Evolutionary conservation across 192 early-diverging fungal species (phyloP), one percentile per base, ranked within the genome.

Genomic region (Coemansia sp.): DNA sequence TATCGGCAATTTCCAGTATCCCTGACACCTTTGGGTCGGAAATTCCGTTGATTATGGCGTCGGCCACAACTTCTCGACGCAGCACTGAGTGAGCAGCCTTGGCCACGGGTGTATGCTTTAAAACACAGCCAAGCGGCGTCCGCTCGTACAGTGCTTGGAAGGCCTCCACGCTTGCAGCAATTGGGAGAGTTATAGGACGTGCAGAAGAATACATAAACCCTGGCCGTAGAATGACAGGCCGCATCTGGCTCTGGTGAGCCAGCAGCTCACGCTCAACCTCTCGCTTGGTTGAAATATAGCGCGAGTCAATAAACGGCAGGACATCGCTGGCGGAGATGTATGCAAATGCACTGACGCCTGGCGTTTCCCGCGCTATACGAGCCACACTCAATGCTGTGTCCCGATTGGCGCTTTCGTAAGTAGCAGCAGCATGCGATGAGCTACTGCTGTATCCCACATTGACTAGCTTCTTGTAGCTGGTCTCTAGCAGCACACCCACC

Each of bases 201-300:
- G 72, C 59, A 7, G 73, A 60, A 2, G 80, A 84, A 50, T 78
- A 90, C 72, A 90, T 79, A 47, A 87, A 83, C 6, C 86, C 82
- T 0, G 85, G 85, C 7, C 85, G 70, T 50, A 87, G 43, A 19
- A 85, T 65, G 23, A 83, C 67, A 19, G 80, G 70, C n/a, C 73
- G 79, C 61, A 81, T 73, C 38, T 50, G 59, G 36, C 64, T 54
- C 16, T 19, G 35, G 35, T 61, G 73, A 38, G 78, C 70, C 43
- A 88, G 61, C 23, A 90, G 56, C 11, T 63, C 78, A 3, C 53
- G 50, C 63, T 90, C 88, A 4, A 82, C 88, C 60, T 90, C 83
- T 30, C 86, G 85, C 55, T 90, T 90, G 11, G 86, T 87, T 16
- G 86, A 85, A 41, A 90, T 80, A 39, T 90, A 90, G 20, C 65